phyloP scores from a whole-genome alignment of 78 protist genomes.

The Dictyostelium capitatum region DNA sequence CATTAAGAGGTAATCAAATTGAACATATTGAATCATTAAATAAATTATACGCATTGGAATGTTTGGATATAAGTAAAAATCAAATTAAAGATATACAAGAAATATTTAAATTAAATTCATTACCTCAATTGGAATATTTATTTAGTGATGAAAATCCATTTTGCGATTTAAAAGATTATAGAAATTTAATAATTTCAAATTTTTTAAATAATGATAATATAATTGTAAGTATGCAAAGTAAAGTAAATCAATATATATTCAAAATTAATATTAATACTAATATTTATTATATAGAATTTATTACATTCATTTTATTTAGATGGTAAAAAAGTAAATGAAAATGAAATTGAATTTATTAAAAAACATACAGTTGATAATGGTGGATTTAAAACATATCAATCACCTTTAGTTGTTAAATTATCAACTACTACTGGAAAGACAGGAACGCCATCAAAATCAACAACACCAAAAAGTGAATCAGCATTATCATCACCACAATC shows the following conservation, averaged over 20 bases:
- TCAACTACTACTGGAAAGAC: not conserved
- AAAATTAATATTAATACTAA: too few species aligned
- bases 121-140: conserved; percentile 28
- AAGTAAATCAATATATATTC: not conserved
- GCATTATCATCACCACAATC: too few species aligned
- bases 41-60: conserved; percentile 50
- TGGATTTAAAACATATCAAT: not conserved
- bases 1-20: conserved; percentile 28
- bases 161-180: conserved; percentile 43
- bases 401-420: not conserved
- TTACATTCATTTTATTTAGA: conserved; percentile 41
- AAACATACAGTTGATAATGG: conserved; percentile 18
- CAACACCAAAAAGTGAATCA: too few species aligned
- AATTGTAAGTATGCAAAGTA: not conserved
- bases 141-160: conserved; percentile 55
- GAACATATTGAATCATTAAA: conserved; percentile 29
- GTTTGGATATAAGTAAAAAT: conserved; percentile 46
- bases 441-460: conserved; percentile 44
- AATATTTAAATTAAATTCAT: conserved; percentile 8
- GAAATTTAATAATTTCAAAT: conserved; percentile 25
- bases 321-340: not conserved
- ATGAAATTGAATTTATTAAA: conserved; percentile 42
- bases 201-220: conserved; percentile 10
- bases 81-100: conserved; percentile 46
- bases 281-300: conserved; percentile 10